These are phyloP conservation scores for Ceratocystis variospora DNA, from an alignment of 2,329 filamentous ascomycete species.

Conservation along the genomic window DNA sequence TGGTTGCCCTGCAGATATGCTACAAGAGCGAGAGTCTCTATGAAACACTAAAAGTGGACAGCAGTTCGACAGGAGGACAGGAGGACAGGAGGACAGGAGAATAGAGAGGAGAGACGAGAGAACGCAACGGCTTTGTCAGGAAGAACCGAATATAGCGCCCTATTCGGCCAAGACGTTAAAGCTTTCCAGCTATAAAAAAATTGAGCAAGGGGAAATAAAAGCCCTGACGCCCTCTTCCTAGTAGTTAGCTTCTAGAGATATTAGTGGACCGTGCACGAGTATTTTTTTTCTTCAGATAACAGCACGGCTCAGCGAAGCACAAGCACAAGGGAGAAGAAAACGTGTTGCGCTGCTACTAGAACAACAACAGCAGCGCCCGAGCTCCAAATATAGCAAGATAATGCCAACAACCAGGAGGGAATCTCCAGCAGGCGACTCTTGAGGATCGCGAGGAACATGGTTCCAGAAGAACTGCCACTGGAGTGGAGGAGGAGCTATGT, in stretches of 20 bases:
- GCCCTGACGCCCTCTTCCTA: neutral
- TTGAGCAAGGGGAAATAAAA: neutral
- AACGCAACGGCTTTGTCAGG: neutral
- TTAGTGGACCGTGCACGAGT: slow-evolving; percentile 3
- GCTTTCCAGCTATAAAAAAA: neutral
- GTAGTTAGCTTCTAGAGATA: neutral
- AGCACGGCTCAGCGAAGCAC: slow-evolving; percentile 1
- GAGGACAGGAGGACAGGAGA: no score
- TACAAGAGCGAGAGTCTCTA: neutral
- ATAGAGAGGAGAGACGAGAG: neutral
- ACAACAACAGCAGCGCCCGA: neutral
- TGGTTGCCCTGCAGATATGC: neutral
- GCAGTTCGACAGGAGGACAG: neutral
- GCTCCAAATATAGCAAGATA: slow-evolving; percentile 3
- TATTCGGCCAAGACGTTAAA: neutral
- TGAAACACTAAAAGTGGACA: neutral
- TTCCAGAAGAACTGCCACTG: neutral
- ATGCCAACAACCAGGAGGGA: neutral
- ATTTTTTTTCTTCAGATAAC: slow-evolving; percentile 6
- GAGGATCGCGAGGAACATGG: neutral
- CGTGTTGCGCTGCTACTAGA: neutral
- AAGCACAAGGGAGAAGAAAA: neutral
- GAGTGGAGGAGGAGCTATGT: no score
- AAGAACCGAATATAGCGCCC: neutral
- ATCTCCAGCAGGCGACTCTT: neutral